phyloP scores from a whole-genome alignment of 2,329 filamentous ascomycete species.

The Fusarium brachygibbosum region DNA sequence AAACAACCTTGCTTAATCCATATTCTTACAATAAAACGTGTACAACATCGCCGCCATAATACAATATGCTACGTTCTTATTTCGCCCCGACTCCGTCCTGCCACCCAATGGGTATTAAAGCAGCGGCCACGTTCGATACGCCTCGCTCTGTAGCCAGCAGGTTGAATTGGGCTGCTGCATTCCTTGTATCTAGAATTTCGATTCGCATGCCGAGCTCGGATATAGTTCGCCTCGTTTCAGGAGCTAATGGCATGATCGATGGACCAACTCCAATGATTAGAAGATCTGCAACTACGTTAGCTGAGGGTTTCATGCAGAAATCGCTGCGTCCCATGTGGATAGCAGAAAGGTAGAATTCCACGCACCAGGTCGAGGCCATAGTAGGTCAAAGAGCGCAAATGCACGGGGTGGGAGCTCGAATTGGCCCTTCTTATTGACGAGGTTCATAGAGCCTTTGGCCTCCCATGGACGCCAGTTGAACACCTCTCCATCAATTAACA shows the following conservation, averaged over 20 bases:
- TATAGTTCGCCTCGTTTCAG: constrained; percentile 78
- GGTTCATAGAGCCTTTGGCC: constrained; percentile 57
- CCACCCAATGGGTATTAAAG: constrained; percentile 89
- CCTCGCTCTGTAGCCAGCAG: constrained; percentile 94
- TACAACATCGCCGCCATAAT: constrained; percentile 11
- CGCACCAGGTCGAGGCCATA: constrained; percentile 92
- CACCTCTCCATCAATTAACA: constrained; percentile 88
- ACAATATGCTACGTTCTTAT: constrained; percentile 8
- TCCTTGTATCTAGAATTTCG: constrained; percentile 91
- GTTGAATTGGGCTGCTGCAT: constrained; percentile 95
- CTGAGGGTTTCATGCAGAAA: not conserved
- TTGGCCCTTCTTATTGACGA: constrained; percentile 83
- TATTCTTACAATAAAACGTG: constrained; percentile 23
- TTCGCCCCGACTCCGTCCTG: constrained; percentile 68
- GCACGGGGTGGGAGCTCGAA: constrained; percentile 79
- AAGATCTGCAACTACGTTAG: constrained; percentile 70
- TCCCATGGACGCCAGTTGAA: constrained; percentile 92
- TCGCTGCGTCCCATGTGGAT: not conserved
- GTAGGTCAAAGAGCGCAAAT: constrained; percentile 80
- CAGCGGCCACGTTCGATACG: constrained; percentile 85
- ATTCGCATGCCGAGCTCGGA: constrained; percentile 84
- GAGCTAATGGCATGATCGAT: constrained; percentile 80
- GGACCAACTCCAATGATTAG: constrained; percentile 89
- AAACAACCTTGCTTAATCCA: not conserved
- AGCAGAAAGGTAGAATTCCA: constrained; percentile 27